Evolutionary conservation across 306 rosid species (phyloP).

Genomic region (Psophocarpus tetragonolobus): DNA sequence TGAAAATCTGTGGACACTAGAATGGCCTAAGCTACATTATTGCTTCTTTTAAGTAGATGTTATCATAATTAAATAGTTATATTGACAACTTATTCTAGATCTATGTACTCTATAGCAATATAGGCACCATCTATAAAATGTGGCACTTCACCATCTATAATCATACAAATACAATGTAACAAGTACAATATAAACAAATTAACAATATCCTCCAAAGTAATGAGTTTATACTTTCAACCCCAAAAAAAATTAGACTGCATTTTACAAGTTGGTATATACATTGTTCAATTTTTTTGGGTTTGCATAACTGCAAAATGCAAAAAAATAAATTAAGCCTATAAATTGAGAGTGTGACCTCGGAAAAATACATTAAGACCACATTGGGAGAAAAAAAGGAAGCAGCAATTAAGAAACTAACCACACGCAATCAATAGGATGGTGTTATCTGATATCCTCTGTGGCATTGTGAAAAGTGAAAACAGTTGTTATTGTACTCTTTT

Average conservation of each 20-base stretch:
- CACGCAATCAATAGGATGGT: background rate
- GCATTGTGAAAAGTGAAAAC: background rate
- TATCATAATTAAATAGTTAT: background rate
- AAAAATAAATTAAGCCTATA: background rate
- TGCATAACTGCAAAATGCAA: background rate
- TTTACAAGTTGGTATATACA: background rate
- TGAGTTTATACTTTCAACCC: background rate
- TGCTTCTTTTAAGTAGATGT: background rate
- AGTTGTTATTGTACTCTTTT: background rate
- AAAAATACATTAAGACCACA: background rate
- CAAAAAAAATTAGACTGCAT: background rate
- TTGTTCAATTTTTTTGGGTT: background rate
- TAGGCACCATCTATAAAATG: background rate
- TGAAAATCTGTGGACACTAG: background rate
- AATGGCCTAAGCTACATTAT: background rate
- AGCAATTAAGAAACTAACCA: background rate
- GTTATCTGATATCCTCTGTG: background rate
- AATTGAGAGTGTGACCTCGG: background rate
- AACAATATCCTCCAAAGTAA: background rate
- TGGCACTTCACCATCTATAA: background rate
- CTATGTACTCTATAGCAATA: background rate
- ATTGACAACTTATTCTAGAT: background rate
- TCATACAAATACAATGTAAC: background rate
- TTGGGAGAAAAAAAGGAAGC: background rate
- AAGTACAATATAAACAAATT: background rate